These are phyloP conservation scores for Penicillium sp. DNA, from an alignment of 2,329 filamentous ascomycete genomes.

Conservation along the genomic window DNA sequence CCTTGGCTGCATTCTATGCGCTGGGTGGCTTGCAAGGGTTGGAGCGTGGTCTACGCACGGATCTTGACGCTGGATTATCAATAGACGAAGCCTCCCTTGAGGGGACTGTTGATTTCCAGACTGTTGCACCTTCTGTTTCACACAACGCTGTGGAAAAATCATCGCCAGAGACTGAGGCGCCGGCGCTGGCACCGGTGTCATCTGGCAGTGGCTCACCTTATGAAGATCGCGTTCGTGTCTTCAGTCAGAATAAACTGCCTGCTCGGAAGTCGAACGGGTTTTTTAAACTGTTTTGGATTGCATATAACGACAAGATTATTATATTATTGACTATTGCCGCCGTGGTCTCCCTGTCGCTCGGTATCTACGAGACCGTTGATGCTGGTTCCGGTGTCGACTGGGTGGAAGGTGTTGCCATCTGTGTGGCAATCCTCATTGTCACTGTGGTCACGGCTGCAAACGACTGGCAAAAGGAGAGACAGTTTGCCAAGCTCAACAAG, in stretches of 20 bases:
- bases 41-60: conserved; percentile 74
- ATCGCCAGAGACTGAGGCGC: not conserved
- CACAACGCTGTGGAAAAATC: conserved; percentile 18
- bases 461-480: conserved; percentile 68
- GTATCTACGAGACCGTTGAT: conserved; percentile 67
- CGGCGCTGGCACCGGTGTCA: conserved; percentile 5
- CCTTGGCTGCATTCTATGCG: conserved; percentile 74
- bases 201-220: conserved; percentile 38
- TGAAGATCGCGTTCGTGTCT: conserved; percentile 61
- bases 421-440: conserved; percentile 65
- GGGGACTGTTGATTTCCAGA: conserved; percentile 69
- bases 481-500: conserved; percentile 64
- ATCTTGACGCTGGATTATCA: conserved; percentile 73
- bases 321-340: conserved; percentile 70
- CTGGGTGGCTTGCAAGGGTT: conserved; percentile 76
- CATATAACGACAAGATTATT: conserved; percentile 73
- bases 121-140: conserved; percentile 53
- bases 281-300: conserved; percentile 64
- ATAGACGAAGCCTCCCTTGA: conserved; percentile 69
- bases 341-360: conserved; percentile 67
- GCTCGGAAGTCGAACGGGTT: conserved; percentile 65
- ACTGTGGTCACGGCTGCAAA: conserved; percentile 64
- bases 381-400: conserved; percentile 57
- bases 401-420: conserved; percentile 69
- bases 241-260: conserved; percentile 62